Evolutionary conservation across 805 yeast species (phyloP).

Genomic region (Starmerella scarabaei): DNA sequence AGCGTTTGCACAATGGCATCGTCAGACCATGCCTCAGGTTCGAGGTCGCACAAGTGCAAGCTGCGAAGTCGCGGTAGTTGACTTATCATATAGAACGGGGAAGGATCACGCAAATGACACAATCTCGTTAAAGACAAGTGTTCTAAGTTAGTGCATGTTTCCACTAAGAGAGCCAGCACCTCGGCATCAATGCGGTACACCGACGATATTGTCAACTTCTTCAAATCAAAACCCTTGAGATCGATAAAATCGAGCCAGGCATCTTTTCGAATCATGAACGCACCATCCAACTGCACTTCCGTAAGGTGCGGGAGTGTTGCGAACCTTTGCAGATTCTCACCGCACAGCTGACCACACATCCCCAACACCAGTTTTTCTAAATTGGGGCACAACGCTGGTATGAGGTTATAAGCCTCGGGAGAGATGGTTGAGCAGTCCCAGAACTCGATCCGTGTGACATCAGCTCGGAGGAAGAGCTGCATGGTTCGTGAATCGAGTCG

Average conservation of each 20-base stretch:
- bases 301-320: slow-evolving; percentile 43
- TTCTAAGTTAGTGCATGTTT: slow-evolving; percentile 42
- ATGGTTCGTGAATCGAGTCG: slow-evolving; percentile 62
- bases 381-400: slow-evolving; percentile 70
- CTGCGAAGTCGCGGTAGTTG: slow-evolving; percentile 41
- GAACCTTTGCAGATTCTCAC: slow-evolving; percentile 55
- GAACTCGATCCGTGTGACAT: slow-evolving; percentile 46
- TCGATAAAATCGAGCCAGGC: slow-evolving; percentile 72
- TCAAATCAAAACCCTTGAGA: slow-evolving; percentile 40
- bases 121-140: slow-evolving; percentile 50
- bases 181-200: slow-evolving; percentile 72
- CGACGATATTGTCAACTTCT: slow-evolving; percentile 51
- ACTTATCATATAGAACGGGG: slow-evolving; percentile 48
- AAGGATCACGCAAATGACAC: slow-evolving; percentile 52
- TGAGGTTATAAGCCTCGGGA: slow-evolving; percentile 47
- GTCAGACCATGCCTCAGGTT: slow-evolving; percentile 51
- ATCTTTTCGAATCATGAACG: slow-evolving; percentile 64
- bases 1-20: slow-evolving; percentile 50
- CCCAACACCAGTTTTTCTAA: slow-evolving; percentile 51
- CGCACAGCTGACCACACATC: slow-evolving; percentile 90
- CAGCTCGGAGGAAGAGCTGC: slow-evolving; percentile 55
- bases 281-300: slow-evolving; percentile 66
- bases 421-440: slow-evolving; percentile 87
- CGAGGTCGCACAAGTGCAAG: slow-evolving; percentile 59
- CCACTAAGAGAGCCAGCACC: slow-evolving; percentile 49